phyloP scores from a whole-genome alignment of 768 basidiomycete genomes.

The Leccinellum rugosiceps region DNA sequence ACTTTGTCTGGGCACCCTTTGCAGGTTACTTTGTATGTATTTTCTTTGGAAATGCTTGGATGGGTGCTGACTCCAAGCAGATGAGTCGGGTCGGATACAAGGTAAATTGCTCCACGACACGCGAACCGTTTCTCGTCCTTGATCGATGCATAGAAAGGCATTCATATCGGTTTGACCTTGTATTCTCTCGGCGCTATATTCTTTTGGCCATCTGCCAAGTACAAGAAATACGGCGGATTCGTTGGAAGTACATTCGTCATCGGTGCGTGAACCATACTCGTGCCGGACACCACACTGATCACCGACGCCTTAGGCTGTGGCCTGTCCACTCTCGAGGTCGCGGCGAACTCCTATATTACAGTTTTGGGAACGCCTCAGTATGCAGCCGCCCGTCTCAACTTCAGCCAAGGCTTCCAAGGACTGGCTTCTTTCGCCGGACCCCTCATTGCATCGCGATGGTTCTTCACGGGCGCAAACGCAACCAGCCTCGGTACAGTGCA shows the following conservation, averaged over 20 bases:
- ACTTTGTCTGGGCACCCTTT: constrained; percentile 56
- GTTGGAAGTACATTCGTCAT: constrained; percentile 73
- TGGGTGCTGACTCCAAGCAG: constrained; percentile 29
- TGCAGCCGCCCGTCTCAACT: constrained; percentile 73
- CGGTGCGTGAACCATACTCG: constrained; percentile 32
- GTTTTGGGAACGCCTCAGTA: constrained; percentile 65
- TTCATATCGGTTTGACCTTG: constrained; percentile 56
- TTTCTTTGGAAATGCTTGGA: not conserved
- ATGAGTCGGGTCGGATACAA: constrained; percentile 68
- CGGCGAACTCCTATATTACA: constrained; percentile 79
- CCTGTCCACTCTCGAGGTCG: constrained; percentile 62
- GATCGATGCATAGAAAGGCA: constrained; percentile 44
- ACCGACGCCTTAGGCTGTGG: constrained; percentile 48
- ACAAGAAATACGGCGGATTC: constrained; percentile 65
- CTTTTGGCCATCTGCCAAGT: constrained; percentile 77
- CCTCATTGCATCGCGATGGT: constrained; percentile 71
- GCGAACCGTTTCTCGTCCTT: not conserved
- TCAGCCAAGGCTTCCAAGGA: constrained; percentile 79
- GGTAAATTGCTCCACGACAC: constrained; percentile 24
- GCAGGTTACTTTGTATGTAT: constrained; percentile 54
- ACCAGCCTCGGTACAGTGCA: constrained; percentile 63
- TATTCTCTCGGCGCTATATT: constrained; percentile 69
- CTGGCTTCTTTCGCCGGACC: constrained; percentile 72
- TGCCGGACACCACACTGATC: not conserved
- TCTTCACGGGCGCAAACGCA: constrained; percentile 65